These are phyloP conservation scores for Barnettozyma salicaria DNA, from an alignment of 805 yeast genomes.

Conservation along the genomic window DNA sequence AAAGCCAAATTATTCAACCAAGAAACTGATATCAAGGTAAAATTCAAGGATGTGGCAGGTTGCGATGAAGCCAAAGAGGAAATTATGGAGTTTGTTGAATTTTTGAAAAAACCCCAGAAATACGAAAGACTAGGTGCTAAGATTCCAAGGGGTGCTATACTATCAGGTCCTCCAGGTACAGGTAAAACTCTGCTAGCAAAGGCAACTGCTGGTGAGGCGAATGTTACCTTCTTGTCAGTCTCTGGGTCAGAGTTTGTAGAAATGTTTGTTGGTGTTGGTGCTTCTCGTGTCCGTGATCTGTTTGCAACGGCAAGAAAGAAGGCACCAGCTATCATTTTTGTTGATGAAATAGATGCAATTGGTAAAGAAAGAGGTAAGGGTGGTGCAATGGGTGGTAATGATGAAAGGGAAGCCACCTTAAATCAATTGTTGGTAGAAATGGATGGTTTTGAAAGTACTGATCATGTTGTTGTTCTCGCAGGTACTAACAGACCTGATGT, in stretches of 20 bases:
- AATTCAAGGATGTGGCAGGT: slow-evolving; percentile 89
- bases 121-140: slow-evolving; percentile 88
- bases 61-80: slow-evolving; percentile 92
- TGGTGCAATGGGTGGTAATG: slow-evolving; percentile 74
- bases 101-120: slow-evolving; percentile 76
- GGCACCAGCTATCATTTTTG: slow-evolving; percentile 87
- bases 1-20: slow-evolving; percentile 78
- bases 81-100: slow-evolving; percentile 91
- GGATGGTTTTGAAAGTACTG: slow-evolving; percentile 88
- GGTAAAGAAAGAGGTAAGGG: slow-evolving; percentile 80
- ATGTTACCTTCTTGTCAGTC: slow-evolving; percentile 86
- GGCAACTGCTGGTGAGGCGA: slow-evolving; percentile 97
- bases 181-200: slow-evolving; percentile 91
- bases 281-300: slow-evolving; percentile 87
- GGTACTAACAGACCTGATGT: slow-evolving; percentile 94
- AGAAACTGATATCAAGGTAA: slow-evolving; percentile 74
- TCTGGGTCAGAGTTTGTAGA: slow-evolving; percentile 96
- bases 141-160: slow-evolving; percentile 91
- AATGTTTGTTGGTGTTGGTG: slow-evolving; percentile 97
- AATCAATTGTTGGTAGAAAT: slow-evolving; percentile 90
- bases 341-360: slow-evolving; percentile 94
- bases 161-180: slow-evolving; percentile 96
- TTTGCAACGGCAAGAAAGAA: slow-evolving; percentile 84
- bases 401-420: slow-evolving; percentile 88
- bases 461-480: slow-evolving; percentile 89